Percentiles rank a stretch among this genome's conserved stretches.
Evolutionary conservation across 2,329 filamentous ascomycete species (phyloP).

Genomic region (Knufia petricola): DNA sequence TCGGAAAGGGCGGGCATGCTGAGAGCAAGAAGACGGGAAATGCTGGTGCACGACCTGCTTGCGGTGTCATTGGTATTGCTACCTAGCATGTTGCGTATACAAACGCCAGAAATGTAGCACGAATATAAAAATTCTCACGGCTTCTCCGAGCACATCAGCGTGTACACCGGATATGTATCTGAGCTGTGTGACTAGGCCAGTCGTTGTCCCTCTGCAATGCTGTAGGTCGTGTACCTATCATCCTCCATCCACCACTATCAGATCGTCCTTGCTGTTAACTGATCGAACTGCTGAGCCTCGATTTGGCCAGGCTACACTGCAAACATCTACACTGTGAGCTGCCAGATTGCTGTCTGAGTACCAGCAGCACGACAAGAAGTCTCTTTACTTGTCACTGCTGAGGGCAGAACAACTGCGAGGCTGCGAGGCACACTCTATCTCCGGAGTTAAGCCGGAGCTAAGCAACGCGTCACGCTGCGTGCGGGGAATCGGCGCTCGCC

Average conservation of each 20-base stretch:
- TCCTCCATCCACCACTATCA: not conserved
- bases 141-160: not conserved
- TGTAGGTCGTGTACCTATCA: not conserved
- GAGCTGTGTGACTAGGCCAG: not conserved
- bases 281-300: too few relatives aligned
- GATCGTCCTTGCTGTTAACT: too few relatives aligned
- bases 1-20: slow-evolving; percentile 82
- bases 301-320: too few relatives aligned
- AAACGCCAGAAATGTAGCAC: too few relatives aligned
- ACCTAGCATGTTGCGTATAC: not conserved
- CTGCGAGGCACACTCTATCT: not conserved
- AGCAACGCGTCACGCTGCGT: too few relatives aligned
- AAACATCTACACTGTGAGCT: too few relatives aligned
- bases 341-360: too few relatives aligned
- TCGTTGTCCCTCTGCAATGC: not conserved
- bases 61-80: slow-evolving; percentile 89
- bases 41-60: slow-evolving; percentile 84
- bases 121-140: too few relatives aligned
- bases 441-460: not conserved
- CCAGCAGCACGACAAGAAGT: too few relatives aligned
- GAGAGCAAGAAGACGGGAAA: slow-evolving; percentile 99
- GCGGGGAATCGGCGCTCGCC: not conserved
- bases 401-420: too few relatives aligned
- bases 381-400: too few relatives aligned
- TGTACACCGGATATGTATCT: not conserved